Evolutionary conservation across 208 protist species (phyloP), one percentile per base, ranked within the genome.

Genomic region (Leishmania tropica): DNA sequence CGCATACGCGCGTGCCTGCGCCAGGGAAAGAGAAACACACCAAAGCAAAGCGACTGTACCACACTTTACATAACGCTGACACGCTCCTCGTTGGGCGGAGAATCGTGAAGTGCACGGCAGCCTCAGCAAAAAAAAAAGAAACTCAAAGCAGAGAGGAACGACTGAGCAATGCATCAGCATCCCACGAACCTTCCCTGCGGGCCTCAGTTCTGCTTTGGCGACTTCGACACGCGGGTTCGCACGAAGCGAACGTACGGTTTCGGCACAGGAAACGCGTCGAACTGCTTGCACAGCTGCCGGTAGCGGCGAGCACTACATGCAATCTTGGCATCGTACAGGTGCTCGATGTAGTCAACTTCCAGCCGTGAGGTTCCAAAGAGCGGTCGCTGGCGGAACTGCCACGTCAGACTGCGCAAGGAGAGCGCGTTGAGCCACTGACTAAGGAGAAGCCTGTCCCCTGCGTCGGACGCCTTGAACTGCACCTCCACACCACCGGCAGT

Each of bases 281-380:
- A 87, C 78, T 96, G 90, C 83, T 96, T 94, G 85, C 84, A 78
- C 40, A 97, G 79, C 53, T 90, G 76, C 13, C 79, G 79, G 65
- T 90, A 94, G 15, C 84, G 89, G 0, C 87, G 77, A 40, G 87
- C 54, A 24, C 81, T 90, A 78, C 93, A 96, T 3, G 82, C 88
- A 35, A 87, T 90, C 83, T 96, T 96, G 48, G 94, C 79, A 51
- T 87, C 80, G 79, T 96, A 97, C 31, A 96, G 76, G 77, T 96
- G 96, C 83, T 96, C 92, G 3, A 96, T 80, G 77, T 91, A 94
- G 45, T 94, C 92, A n/a, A 96, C 88, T 13, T 96, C 92, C 47
- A 96, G 64, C 51, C 67, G 72, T 1, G 76, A 37, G 42, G 87
- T 90, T n/a, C 90, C 90, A 40, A 93, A 85, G 31, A 92, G 76